Evolutionary conservation across 768 basidiomycete species (phyloP).

Genomic region (Kwoniella pini): DNA sequence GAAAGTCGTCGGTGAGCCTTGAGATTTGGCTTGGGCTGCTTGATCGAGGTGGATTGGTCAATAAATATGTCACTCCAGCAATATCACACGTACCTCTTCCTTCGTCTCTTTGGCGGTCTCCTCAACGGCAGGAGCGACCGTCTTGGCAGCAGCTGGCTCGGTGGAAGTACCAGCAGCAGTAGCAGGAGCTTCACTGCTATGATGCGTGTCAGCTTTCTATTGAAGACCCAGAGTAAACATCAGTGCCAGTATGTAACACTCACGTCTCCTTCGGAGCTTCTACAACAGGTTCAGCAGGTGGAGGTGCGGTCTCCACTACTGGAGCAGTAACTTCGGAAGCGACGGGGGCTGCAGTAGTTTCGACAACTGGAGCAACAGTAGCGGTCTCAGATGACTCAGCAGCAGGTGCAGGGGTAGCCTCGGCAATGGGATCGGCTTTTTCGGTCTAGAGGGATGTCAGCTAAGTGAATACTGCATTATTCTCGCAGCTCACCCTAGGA

Average conservation of each 20-base stretch:
- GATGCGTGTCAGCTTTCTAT: background rate
- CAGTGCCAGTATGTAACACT: background rate
- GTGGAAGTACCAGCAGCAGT: conserved; percentile 16
- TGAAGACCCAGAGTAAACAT: too few species aligned
- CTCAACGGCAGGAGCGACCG: conserved; percentile 54
- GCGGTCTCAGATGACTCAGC: conserved; percentile 59
- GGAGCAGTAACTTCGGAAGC: conserved; percentile 17
- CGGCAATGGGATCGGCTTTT: conserved; percentile 45
- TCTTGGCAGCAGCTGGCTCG: conserved; percentile 55
- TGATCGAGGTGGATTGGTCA: background rate
- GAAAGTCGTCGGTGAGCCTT: conserved; percentile 84
- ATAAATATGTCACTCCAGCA: background rate
- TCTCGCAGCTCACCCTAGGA: conserved; percentile 54
- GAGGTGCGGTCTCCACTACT: conserved; percentile 14
- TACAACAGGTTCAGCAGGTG: conserved; percentile 12
- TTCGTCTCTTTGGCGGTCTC: conserved; percentile 58
- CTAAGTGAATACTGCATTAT: background rate
- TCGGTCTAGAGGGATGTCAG: conserved; percentile 29
- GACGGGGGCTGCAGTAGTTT: conserved; percentile 57
- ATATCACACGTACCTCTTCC: conserved; percentile 44
- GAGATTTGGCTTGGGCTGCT: conserved; percentile 36
- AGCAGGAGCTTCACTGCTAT: conserved; percentile 17
- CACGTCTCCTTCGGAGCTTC: conserved; percentile 20
- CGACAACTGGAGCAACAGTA: conserved; percentile 36
- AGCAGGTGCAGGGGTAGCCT: conserved; percentile 42